Evolutionary conservation across 2,329 filamentous ascomycete genomes (phyloP), one percentile per base, ranked within the genome.

Genomic region (Coniella lustricola): DNA sequence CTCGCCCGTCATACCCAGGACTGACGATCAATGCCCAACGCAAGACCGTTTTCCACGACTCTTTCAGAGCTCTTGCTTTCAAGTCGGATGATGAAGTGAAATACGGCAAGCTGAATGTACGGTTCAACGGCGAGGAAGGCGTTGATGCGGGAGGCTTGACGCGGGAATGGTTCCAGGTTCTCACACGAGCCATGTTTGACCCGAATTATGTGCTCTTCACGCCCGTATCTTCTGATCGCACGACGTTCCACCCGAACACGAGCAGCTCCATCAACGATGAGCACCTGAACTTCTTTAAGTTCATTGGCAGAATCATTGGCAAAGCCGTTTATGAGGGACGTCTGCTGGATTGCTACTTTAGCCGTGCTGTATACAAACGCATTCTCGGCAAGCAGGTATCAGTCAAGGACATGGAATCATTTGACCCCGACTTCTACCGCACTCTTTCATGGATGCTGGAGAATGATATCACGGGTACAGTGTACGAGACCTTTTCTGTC

Each of bases 371-470:
- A 44, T 98, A 98, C 77, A 97, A 97, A 73, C 86, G 89, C 57
- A 96, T 98, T 55, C 80, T 98, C 22, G 88, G 93, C 63, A 95
- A 94, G 65, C 82, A 88, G 3, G 91, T 97, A 35, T 96, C 90
- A 8, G 86, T 98, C 67, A 98, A 98, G 72, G 93, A 98, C 61
- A 97, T 98, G 90, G 93, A 98, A 67, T 96, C 90, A 18, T 86
- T 98, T 53, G 93, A 98, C 65, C 84, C 95, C 3, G 91, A 98
- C 61, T 98, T 98, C 72, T 96, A 97, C 80, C 98, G 97, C 67
- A 97, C 91, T 13, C 77, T 98, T 18, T 82, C 93, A 52, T 98
- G 94, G 94, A 97, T 98, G 83, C 76, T 97, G 50, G 88, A 95
- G 64, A 97, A 98, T 60, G 91, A 98, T 63, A 98, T 98, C 59